phyloP scores from a whole-genome alignment of 2,329 filamentous ascomycete species.

The Aureobasidium lini region DNA sequence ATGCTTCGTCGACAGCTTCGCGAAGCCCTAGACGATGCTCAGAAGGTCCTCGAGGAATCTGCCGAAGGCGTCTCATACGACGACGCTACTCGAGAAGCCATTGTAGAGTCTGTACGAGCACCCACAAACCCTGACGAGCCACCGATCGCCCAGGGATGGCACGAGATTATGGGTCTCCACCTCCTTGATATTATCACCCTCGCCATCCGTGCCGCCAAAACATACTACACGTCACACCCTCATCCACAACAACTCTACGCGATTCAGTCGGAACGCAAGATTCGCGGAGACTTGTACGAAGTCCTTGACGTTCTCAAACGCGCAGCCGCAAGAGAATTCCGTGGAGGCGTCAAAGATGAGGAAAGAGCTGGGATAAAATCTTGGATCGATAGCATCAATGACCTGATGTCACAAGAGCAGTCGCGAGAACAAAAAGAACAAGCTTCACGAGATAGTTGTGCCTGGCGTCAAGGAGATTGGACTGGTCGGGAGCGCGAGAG shows the following conservation, averaged over 20 bases:
- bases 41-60: slow-evolving; percentile 55
- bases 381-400: slow-evolving; percentile 74
- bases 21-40: slow-evolving; percentile 61
- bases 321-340: slow-evolving; percentile 82
- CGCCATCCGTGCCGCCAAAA: slow-evolving; percentile 89
- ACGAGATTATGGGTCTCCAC: slow-evolving; percentile 84
- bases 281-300: slow-evolving; percentile 73
- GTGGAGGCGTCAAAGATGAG: slow-evolving; percentile 68
- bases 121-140: slow-evolving; percentile 17
- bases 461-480: slow-evolving; percentile 72
- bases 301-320: slow-evolving; percentile 88
- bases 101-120: slow-evolving; percentile 25
- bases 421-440: slow-evolving; percentile 64
- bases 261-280: slow-evolving; percentile 79
- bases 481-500: slow-evolving; percentile 66
- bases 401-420: slow-evolving; percentile 69
- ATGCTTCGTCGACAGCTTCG: slow-evolving; percentile 67
- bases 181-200: slow-evolving; percentile 88
- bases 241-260: slow-evolving; percentile 75
- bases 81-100: slow-evolving; percentile 7
- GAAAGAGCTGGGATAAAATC: slow-evolving; percentile 67
- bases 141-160: slow-evolving; percentile 54
- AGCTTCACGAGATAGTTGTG: slow-evolving; percentile 44
- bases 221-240: slow-evolving; percentile 92
- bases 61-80: not conserved